Conservation (phyloP, 441 rosid species). For the Corymbia calophylla region DNA sequence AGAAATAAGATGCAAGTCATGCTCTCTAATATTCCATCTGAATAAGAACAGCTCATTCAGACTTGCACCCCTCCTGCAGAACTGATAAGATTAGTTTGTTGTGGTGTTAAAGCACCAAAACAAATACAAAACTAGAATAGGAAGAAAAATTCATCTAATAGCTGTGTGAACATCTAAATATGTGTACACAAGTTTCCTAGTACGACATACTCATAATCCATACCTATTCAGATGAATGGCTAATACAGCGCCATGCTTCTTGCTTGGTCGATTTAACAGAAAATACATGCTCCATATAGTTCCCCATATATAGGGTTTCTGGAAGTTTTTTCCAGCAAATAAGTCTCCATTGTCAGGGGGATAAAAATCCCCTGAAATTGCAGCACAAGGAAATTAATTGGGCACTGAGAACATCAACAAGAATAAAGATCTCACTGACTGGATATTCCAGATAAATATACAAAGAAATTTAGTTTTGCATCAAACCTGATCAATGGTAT, state of each 20-base stretch:
- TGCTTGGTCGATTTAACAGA: constrained; percentile 57
- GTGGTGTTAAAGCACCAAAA: constrained; percentile 13
- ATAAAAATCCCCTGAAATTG: constrained; percentile 52
- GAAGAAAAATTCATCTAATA: constrained; percentile 8
- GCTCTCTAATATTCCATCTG: constrained; percentile 56
- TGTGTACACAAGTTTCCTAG: constrained; percentile 4
- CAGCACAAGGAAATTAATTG: constrained; percentile 7
- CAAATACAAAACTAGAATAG: not conserved
- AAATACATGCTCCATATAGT: constrained; percentile 99
- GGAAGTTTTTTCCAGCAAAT: constrained; percentile 24
- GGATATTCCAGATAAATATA: constrained; percentile 3
- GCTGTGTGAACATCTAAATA: constrained; percentile 8
- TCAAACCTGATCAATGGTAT: constrained; percentile 60
- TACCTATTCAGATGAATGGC: constrained; percentile 91
- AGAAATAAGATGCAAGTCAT: constrained; percentile 40
- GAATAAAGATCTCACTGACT: not conserved
- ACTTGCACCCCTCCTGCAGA: constrained; percentile 59
- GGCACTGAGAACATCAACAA: constrained; percentile 9
- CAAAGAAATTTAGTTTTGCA: not conserved
- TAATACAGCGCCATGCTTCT: constrained; percentile 71
- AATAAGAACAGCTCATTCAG: constrained; percentile 62
- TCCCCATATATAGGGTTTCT: constrained; percentile 41
- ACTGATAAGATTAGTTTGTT: constrained; percentile 11
- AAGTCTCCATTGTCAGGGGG: constrained; percentile 57
- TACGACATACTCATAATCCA: constrained; percentile 12